Evolutionary conservation across 306 rosid species (phyloP), one percentile per base, ranked within the genome.

Genomic region (Casuarina equisetifolia): DNA sequence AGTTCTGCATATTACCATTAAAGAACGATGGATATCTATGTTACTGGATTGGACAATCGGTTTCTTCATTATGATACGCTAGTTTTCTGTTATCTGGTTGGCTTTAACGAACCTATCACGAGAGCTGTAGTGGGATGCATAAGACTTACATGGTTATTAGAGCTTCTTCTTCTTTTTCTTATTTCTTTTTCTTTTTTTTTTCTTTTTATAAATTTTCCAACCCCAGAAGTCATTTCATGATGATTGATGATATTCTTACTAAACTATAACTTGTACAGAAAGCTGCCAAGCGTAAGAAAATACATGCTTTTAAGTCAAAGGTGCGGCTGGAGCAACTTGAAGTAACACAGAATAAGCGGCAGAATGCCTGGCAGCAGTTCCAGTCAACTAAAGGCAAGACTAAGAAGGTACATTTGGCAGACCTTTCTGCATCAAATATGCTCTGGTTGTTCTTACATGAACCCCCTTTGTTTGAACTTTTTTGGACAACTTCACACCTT

Each of bases 361-460:
- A 95, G 84, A 95, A 95, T 88, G 97, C 98, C 70, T 95, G 98
- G 98, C 99, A 95, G 90, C 97, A 95, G 83, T 95, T 95, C 82
- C 99, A 95, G 81, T 74, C 97, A 50, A 81, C 92, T 72, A 95
- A 92, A 87, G 99, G 99, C 79, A 95, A 95, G 87, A 52, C 98
- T 35, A 95, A 95, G 80, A 95, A 95, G 98, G 98, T 94, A 82
- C 40, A 69, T 78, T 57, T 70, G 44, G 20, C 72, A 19, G 53
- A 42, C 16, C 40, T 5, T 69, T 72, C 58, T 50, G 48, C 19
- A 52, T 39, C 71, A 58, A 74, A 55, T 42, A 48, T 67, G 53
- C 17, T 25, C 32, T 25, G 32, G 32, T 11, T 13, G 6, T 62
- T 62, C 45, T 62, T 3, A 62, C 1, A 35, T 38, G 69, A 62